These are phyloP conservation scores for Aegilops sharonensis DNA, from an alignment of 176 grass and related monocot species.

Conservation along the genomic window DNA sequence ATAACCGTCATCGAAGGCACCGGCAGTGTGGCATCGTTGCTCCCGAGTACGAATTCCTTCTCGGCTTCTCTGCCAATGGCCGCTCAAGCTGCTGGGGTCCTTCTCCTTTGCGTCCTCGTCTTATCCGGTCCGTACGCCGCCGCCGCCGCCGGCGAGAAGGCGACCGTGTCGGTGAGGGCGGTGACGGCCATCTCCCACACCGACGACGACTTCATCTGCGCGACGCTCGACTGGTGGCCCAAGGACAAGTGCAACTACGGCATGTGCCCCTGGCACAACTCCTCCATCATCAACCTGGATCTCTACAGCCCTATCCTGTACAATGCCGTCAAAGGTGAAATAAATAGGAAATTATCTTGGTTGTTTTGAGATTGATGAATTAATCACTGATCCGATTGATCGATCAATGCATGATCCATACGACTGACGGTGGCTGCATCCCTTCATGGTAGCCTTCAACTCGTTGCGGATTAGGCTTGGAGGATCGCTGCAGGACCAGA, in stretches of 20 bases:
- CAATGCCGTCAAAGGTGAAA: slow-evolving; percentile 55
- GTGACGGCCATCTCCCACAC: slow-evolving; percentile 33
- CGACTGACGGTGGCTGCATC: background rate
- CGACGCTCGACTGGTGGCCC: slow-evolving; percentile 69
- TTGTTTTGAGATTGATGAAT: background rate
- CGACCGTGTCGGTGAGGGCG: slow-evolving; percentile 35
- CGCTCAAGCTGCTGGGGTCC: background rate
- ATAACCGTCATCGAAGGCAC: background rate
- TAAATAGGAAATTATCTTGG: background rate
- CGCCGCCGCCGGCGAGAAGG: background rate
- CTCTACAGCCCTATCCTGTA: slow-evolving; percentile 38
- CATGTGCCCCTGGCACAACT: slow-evolving; percentile 44
- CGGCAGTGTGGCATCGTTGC: background rate
- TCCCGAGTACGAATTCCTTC: background rate
- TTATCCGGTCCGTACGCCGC: background rate
- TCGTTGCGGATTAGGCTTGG: slow-evolving; percentile 52
- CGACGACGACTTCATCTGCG: slow-evolving; percentile 52
- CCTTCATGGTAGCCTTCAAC: slow-evolving; percentile 38
- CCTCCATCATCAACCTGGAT: slow-evolving; percentile 71
- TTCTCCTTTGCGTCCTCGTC: background rate
- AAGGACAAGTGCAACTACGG: slow-evolving; percentile 60
- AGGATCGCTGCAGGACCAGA: slow-evolving; percentile 61
- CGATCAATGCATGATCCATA: background rate
- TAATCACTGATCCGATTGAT: background rate
- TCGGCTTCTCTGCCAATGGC: background rate